A percentile compares a stretch with the other conserved stretches of the same genome.
Evolutionary conservation across 2,329 filamentous ascomycete genomes (phyloP).

Genomic region (Trichoderma hamatum): DNA sequence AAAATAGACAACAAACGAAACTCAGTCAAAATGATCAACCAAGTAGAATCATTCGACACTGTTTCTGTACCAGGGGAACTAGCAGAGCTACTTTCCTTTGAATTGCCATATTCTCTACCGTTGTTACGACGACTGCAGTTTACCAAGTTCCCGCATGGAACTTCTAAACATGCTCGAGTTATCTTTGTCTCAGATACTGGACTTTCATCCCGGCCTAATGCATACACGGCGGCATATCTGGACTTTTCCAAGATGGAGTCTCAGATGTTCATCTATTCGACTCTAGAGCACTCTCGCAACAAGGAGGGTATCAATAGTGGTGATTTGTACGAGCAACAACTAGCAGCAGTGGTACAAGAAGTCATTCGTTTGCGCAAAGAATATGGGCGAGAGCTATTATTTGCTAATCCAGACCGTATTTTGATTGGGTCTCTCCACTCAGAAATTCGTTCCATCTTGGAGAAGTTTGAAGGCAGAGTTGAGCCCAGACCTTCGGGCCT

Average conservation of each 20-base stretch:
- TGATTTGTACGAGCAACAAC: constrained; percentile 39
- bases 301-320: constrained; percentile 6
- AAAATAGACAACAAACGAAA: not conserved
- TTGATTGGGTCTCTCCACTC: constrained; percentile 44
- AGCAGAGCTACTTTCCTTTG: constrained; percentile 50
- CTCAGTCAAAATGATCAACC: constrained; percentile 15
- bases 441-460: constrained; percentile 34
- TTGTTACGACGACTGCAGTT: constrained; percentile 67
- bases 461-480: constrained; percentile 34
- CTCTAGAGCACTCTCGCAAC: constrained; percentile 44
- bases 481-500: constrained; percentile 35
- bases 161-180: constrained; percentile 48
- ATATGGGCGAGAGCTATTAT: constrained; percentile 30
- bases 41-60: constrained; percentile 34
- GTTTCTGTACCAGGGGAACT: constrained; percentile 43
- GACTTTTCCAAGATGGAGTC: constrained; percentile 66
- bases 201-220: constrained; percentile 2
- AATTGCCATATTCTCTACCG: constrained; percentile 62
- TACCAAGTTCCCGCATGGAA: constrained; percentile 46
- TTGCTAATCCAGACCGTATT: constrained; percentile 36
- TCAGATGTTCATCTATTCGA: constrained; percentile 65
- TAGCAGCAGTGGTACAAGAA: constrained; percentile 39
- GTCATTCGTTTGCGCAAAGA: constrained; percentile 35
- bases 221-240: constrained; percentile 61
- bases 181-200: constrained; percentile 41